These are phyloP conservation scores for Wallacemonas collosoma DNA, from an alignment of 208 protist genomes.

Conservation along the genomic window DNA sequence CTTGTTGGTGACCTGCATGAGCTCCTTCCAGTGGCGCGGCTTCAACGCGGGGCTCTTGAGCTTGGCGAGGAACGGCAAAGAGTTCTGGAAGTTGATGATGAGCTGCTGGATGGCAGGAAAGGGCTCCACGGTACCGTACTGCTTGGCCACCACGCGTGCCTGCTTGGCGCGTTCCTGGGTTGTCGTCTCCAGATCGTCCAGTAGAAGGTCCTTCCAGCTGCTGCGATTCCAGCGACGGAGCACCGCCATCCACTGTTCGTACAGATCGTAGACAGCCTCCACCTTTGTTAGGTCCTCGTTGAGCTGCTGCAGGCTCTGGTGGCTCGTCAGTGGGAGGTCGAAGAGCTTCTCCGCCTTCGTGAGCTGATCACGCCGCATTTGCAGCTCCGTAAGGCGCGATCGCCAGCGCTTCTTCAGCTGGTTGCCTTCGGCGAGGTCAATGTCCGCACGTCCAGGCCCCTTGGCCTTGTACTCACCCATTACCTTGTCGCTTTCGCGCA, in stretches of 20 bases:
- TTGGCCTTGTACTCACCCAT: constrained; percentile 74
- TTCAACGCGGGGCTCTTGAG: constrained; percentile 98
- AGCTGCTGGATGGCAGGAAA: constrained; percentile 92
- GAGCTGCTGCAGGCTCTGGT: constrained; percentile 91
- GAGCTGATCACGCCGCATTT: constrained; percentile 89
- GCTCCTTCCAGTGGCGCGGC: constrained; percentile 96
- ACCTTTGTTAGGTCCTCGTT: constrained; percentile 91
- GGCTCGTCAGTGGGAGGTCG: constrained; percentile 93
- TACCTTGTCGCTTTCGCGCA: constrained; percentile 49
- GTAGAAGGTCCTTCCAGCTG: constrained; percentile 97
- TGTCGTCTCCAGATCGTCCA: constrained; percentile 94
- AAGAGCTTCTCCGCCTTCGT: constrained; percentile 97
- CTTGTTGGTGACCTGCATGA: constrained; percentile 95
- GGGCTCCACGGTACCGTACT: constrained; percentile 85
- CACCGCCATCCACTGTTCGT: constrained; percentile 90
- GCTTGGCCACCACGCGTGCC: constrained; percentile 82
- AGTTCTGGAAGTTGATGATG: constrained; percentile 95
- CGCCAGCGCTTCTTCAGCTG: constrained; percentile 90
- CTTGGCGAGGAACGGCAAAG: constrained; percentile 95
- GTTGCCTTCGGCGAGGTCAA: constrained; percentile 93
- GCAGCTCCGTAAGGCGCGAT: constrained; percentile 67
- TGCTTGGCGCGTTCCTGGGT: constrained; percentile 91
- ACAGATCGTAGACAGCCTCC: constrained; percentile 94
- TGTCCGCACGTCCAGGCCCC: constrained; percentile 82
- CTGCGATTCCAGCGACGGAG: constrained; percentile 95